These are phyloP conservation scores for Marasmius oreades DNA, from an alignment of 1,284 basidiomycete genomes.

Conservation along the genomic window DNA sequence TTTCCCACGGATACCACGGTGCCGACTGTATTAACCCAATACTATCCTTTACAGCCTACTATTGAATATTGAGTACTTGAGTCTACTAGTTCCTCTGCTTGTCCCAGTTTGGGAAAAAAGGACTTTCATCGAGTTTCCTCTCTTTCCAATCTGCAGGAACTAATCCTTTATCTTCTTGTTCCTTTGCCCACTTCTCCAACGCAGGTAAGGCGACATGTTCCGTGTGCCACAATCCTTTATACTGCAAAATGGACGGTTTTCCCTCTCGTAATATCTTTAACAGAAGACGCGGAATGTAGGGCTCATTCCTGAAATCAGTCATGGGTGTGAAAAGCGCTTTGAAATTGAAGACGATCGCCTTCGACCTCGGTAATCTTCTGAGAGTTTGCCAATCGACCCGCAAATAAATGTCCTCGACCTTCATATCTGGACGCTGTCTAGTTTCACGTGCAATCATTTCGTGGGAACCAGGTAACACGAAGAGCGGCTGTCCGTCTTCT, in stretches of 20 bases:
- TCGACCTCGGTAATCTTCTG: slow-evolving; percentile 42
- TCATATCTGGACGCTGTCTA: slow-evolving; percentile 30
- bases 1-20: too few species aligned
- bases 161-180: slow-evolving; percentile 42
- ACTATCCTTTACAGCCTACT: too few species aligned
- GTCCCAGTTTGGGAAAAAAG: slow-evolving; percentile 48
- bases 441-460: slow-evolving; percentile 29
- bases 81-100: background rate
- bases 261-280: slow-evolving; percentile 38
- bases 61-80: too few species aligned
- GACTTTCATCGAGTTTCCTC: slow-evolving; percentile 44
- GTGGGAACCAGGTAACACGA: slow-evolving; percentile 33
- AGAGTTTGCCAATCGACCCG: slow-evolving; percentile 54
- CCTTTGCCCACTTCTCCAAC: slow-evolving; percentile 39
- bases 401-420: slow-evolving; percentile 37
- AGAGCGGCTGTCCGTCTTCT: slow-evolving; percentile 45
- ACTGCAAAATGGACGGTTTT: slow-evolving; percentile 34
- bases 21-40: too few species aligned
- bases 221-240: slow-evolving; percentile 39
- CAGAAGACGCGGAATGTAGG: slow-evolving; percentile 42
- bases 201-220: slow-evolving; percentile 43
- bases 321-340: slow-evolving; percentile 49
- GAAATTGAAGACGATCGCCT: slow-evolving; percentile 48
- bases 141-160: slow-evolving; percentile 44
- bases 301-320: slow-evolving; percentile 37